Conservation (phyloP, 2,329 filamentous ascomycete genomes). For the Venturiaceae sp. region DNA sequence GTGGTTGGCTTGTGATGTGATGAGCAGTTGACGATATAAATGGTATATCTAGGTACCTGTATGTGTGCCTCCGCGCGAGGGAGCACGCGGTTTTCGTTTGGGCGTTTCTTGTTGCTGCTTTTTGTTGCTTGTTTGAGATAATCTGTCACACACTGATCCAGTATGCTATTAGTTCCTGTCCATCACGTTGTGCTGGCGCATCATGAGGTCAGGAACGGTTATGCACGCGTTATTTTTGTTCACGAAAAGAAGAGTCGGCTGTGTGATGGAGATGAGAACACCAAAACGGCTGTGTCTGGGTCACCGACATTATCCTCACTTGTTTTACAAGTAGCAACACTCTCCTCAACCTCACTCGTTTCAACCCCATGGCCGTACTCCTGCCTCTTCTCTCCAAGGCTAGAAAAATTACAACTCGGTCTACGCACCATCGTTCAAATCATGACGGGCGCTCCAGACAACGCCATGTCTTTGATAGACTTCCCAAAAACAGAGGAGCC, state of each 20-base stretch:
- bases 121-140: no score
- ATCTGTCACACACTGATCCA: no score
- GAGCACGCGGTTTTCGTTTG: no score
- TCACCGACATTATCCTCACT: neutral
- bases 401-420: neutral
- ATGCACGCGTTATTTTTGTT: neutral
- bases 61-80: no score
- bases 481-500: neutral
- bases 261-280: neutral
- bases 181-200: neutral
- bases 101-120: no score
- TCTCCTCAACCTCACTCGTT: neutral
- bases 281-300: neutral
- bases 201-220: neutral
- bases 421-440: neutral
- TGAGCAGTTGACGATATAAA: neutral
- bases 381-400: neutral
- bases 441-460: neutral
- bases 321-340: neutral
- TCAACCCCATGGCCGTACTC: neutral
- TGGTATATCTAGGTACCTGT: neutral
- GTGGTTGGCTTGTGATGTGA: neutral
- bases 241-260: neutral
- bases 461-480: neutral
- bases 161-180: neutral